Evolutionary conservation across 495 filamentous ascomycete genomes (phyloP).

Genomic region (Halenospora varia): DNA sequence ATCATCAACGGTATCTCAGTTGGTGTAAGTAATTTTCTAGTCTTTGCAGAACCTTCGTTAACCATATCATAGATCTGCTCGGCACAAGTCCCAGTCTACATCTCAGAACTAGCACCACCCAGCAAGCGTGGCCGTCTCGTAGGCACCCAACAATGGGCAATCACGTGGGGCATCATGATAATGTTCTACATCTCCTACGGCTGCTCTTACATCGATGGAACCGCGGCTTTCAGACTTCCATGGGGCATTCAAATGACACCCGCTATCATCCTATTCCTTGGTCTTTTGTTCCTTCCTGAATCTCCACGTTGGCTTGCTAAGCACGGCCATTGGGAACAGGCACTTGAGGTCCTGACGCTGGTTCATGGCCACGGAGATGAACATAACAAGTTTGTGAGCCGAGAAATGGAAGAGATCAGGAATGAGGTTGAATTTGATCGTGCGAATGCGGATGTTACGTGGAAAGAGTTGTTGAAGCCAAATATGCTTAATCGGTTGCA

Average conservation of each 20-base stretch:
- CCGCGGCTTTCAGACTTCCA: conserved; percentile 65
- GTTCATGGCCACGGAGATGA: conserved; percentile 69
- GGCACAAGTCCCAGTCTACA: conserved; percentile 76
- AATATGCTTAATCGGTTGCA: conserved; percentile 71
- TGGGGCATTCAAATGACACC: conserved; percentile 78
- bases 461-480: conserved; percentile 63
- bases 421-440: conserved; percentile 68
- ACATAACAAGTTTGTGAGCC: conserved; percentile 53
- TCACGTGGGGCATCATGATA: conserved; percentile 78
- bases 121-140: conserved; percentile 67
- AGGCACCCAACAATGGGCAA: conserved; percentile 72
- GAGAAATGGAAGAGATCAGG: conserved; percentile 67
- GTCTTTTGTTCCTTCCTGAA: conserved; percentile 64
- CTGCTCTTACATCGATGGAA: conserved; percentile 58
- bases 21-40: too few relatives aligned
- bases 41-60: too few relatives aligned
- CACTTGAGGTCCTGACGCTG: conserved; percentile 55
- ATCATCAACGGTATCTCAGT: conserved; percentile 74
- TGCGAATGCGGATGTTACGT: conserved; percentile 55
- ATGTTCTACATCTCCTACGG: conserved; percentile 83
- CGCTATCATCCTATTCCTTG: conserved; percentile 57
- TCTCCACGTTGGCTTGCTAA: conserved; percentile 75
- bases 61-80: too few relatives aligned
- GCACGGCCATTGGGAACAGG: conserved; percentile 71
- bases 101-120: conserved; percentile 67